phyloP scores from a whole-genome alignment of 169 alveolate genomes.

The Theileria orientalis region DNA sequence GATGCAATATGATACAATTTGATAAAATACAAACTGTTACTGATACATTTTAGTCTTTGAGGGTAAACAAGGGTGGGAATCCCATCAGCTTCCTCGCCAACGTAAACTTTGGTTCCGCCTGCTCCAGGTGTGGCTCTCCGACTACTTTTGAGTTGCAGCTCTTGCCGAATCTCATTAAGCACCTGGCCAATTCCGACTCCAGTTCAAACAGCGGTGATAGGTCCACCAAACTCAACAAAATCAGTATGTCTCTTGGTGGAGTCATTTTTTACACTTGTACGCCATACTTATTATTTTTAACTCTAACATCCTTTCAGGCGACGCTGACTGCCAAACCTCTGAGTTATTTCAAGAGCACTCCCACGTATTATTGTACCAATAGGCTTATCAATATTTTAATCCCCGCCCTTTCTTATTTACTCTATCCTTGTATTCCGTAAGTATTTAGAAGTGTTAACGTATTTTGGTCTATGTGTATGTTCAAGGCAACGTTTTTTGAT shows the following conservation, averaged over 20 bases:
- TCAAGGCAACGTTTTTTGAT: too few relatives aligned
- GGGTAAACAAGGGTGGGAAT: constrained; percentile 1
- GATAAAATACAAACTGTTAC: not conserved
- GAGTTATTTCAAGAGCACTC: not conserved
- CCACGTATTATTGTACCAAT: constrained; percentile 6
- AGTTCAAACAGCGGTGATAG: not conserved
- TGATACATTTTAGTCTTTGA: not conserved
- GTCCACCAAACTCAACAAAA: not conserved
- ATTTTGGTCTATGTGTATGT: too few relatives aligned
- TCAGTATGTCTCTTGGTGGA: constrained; percentile 37
- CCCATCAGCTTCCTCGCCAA: constrained; percentile 21
- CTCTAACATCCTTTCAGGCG: too few relatives aligned
- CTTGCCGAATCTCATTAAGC: constrained; percentile 34
- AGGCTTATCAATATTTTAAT: too few relatives aligned
- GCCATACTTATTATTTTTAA: not conserved
- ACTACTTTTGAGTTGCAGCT: constrained; percentile 46
- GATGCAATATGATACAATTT: not conserved
- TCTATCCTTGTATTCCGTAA: not conserved
- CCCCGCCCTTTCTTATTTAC: too few relatives aligned
- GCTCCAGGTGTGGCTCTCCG: constrained; percentile 20
- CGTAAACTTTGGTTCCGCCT: not conserved
- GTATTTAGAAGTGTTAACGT: too few relatives aligned
- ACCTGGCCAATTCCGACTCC: constrained; percentile 9
- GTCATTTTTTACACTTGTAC: constrained; percentile 50
- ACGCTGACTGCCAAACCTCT: not conserved